Conservation (phyloP, 2,329 filamentous ascomycete species). For the Aureobasidium sp. region DNA sequence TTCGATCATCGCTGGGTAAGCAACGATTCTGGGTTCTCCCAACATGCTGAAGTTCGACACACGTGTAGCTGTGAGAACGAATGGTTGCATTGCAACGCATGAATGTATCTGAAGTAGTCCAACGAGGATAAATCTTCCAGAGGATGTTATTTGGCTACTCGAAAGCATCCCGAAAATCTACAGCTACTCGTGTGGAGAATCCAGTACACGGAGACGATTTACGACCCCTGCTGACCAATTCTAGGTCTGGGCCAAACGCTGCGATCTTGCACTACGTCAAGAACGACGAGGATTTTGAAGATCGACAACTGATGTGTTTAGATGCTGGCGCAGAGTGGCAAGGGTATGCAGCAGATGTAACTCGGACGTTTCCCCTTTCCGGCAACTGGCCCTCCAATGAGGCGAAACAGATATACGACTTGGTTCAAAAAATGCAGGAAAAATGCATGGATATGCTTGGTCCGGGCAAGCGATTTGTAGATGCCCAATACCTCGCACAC, state of each 20-base stretch:
- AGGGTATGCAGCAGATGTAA: conserved; percentile 79
- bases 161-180: not conserved
- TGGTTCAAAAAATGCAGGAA: conserved; percentile 76
- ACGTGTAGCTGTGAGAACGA: not conserved
- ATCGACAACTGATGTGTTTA: conserved; percentile 68
- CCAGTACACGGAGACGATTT: not conserved
- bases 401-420: conserved; percentile 64
- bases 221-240: not conserved
- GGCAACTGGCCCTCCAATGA: conserved; percentile 62
- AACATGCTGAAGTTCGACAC: not conserved
- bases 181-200: not conserved
- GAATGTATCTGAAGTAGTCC: not conserved
- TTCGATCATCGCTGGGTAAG: conserved; percentile 68
- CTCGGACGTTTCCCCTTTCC: conserved; percentile 73
- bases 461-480: conserved; percentile 63
- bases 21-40: not conserved
- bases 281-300: conserved; percentile 66
- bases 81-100: not conserved
- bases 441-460: conserved; percentile 62
- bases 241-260: conserved; percentile 63
- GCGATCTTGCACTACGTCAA: conserved; percentile 78
- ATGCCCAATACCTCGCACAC: conserved; percentile 67
- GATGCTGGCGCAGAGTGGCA: conserved; percentile 83
- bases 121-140: not conserved
- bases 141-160: not conserved